Evolutionary conservation across 805 yeast species (phyloP), one percentile per base, ranked within the genome.

Genomic region (Starmerella sp.): DNA sequence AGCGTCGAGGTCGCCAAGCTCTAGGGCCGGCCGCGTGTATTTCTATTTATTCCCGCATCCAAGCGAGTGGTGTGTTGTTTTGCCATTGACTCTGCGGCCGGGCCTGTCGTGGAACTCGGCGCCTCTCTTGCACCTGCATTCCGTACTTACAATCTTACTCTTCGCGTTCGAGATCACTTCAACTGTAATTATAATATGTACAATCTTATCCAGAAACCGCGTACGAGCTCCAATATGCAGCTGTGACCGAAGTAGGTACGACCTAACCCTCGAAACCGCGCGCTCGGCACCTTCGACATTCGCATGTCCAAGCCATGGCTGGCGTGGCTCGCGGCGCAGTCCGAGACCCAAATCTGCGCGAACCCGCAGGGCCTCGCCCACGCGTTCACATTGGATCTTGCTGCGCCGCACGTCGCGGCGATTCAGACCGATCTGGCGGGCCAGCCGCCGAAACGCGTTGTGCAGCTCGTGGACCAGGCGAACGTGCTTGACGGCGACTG

Each of bases 401-500:
- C n/a, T 4, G 65, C 69, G 52, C 71, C 73, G 2, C 63, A 58
- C 17, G 60, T 75, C 2, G 68, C 75, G 3, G 59, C 67, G 9
- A 59, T 76, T 13, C 78, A 74, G 60, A 65, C 68, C 29, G 66
- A 63, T 48, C 53, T 71, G 15, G 56, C 61, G 15, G 62, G 60
- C 46, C 50, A n/a, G 30, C 22, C 57, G 43, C 45, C 54, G 7
- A 50, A 62, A 14, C 57, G 62, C 34, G 56, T 66, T 6, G 57
- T 57, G 32, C 49, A 60, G 51, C 54, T 61, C 62, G 61, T 63
- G 61, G 57, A 71, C 60, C 43, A 65, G 3, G 51, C 55, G 54
- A 58, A 70, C 53, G 54, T 66, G 11, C 70, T 68, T 17, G 65
- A 66, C 11, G 72, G 71, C 47, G 66, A 71, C 32, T 71, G 73